Base-by-base conservation (phyloP, 2,329 filamentous ascomycete genomes). In the Arthroderma sp. region DNA sequence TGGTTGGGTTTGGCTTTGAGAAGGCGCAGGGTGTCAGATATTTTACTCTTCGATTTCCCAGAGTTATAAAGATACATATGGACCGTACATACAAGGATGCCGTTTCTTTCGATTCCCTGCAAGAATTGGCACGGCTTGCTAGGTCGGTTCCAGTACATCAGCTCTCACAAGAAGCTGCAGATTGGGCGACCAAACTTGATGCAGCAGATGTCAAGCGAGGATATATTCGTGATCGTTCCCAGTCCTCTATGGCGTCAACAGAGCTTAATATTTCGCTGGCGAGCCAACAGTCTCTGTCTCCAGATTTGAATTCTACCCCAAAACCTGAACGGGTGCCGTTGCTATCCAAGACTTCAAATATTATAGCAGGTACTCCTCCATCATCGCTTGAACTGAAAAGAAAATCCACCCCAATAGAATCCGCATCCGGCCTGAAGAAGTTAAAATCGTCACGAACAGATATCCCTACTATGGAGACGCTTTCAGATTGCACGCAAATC, bases 1-100 rank as follows among this genome's bases (percentile, higher is more conserved):
- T 94, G 48, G 71, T 83, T 27, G 88, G 86, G 43, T 84, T 85
- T 50, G 80, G 82, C 0, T 94, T 87, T 53, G 82, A 86, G 48
- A 84, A 81, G 55, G 72, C 75, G 2, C 73, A 77, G 3, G 80
- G 82, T 54, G 78, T 77, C 9, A 71, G 72, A 1, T 87, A 83
- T 55, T 86, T 78, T 68, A 80, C 80, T 48, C 74, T 86, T 43
- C 74, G 87, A 1, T 93, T 94, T 55, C 83, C 87, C 1, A 70
- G 75, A 2, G 76, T 89, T 3, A 72, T 77, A 46, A 93, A 89
- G 56, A 70, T 93, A 6, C 86, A 94, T 54, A 75, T 73, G 48
- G 86, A 94, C 58, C 73, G 86, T 27, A 75, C 75, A 2, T 83
- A 76, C 57, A 67, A 71, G 22, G 83, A 93, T 47, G 73, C 78